phyloP scores from a whole-genome alignment of 208 protist genomes.

The Leishmania braziliensis region DNA sequence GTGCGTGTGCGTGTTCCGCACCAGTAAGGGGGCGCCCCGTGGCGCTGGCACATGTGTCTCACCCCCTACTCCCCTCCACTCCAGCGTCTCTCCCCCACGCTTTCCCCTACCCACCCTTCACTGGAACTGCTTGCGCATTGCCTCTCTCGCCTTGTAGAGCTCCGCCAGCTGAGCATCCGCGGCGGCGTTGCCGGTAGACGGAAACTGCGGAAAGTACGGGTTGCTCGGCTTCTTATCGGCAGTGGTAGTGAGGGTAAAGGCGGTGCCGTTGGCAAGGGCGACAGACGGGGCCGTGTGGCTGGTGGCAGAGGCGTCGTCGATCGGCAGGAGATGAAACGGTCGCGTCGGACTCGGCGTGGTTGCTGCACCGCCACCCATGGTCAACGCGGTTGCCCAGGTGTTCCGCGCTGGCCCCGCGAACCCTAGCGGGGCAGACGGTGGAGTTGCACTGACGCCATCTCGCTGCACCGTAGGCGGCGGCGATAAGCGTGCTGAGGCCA shows the following conservation, averaged over 20 bases:
- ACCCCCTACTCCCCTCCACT: not conserved
- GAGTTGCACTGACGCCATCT: not conserved
- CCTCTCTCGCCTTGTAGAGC: conserved; percentile 75
- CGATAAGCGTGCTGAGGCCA: not conserved
- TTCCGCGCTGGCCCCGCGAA: too few species aligned
- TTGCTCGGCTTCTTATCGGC: conserved; percentile 33
- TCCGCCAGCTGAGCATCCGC: conserved; percentile 79
- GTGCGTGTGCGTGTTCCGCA: too few species aligned
- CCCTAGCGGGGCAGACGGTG: not conserved
- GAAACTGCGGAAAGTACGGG: conserved; percentile 61
- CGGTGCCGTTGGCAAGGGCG: too few species aligned
- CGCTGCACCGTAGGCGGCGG: not conserved
- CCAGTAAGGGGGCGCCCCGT: not conserved
- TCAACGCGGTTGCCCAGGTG: not conserved
- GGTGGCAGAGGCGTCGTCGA: not conserved
- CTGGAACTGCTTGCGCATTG: conserved; percentile 61
- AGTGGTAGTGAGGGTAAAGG: not conserved
- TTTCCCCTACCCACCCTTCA: not conserved
- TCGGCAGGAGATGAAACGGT: conserved; percentile 29
- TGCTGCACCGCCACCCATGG: not conserved
- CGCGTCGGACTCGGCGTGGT: conserved; percentile 12
- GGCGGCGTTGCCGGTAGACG: conserved; percentile 71
- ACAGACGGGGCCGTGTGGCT: not conserved
- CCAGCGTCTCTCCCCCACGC: not conserved
- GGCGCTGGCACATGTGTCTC: not conserved